Base-by-base conservation (phyloP, 2,329 filamentous ascomycete species). In the Cryphonectria parasitica region DNA sequence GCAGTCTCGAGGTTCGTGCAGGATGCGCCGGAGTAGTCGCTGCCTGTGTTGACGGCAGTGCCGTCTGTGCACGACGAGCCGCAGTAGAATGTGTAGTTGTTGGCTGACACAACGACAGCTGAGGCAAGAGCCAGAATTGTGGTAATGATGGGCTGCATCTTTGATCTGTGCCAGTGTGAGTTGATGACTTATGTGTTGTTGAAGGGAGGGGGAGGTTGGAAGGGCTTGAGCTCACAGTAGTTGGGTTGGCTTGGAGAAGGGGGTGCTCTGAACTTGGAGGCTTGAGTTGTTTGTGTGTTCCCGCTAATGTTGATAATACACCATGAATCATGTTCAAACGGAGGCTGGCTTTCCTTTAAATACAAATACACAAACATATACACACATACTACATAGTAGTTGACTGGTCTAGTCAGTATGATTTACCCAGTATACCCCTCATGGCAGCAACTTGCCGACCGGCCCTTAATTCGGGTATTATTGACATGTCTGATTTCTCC, bases 21-120 rank as follows among this genome's bases (percentile, higher is more conserved):
- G 17, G 54, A 17, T 3, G 70, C 49, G 10, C 67, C 70, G 19
- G 61, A 28, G 67, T 63, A 71, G 60, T 69, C 60, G 17, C 22
- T 28, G 17, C 67, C 67, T 15, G 64, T 61, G n/a, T 34, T 39
- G 36, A 71, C 41, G 7, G 19, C 64, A 2, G 67, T 61, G 17
- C 64, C 70, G 41, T 56, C 36, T 58, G 17, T 34, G 60, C 70
- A 71, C 3, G 70, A 71, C 39, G 64, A 60, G 63, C 70, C 70
- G 60, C 70, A 71, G 67, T 64, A 67, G 63, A 71, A 67, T 45
- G 67, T 71, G 67, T 68, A 71, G 28, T 22, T 56, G 49, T 69
- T 71, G 41, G 67, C 67, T 2, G 64, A 52, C 45, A 56, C 64
- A 34, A 49, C 22, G 25, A 67, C 58, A 34, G 58, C 58, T 8